Base-by-base conservation (phyloP, 306 rosid species). In the Vigna nakashimae region DNA sequence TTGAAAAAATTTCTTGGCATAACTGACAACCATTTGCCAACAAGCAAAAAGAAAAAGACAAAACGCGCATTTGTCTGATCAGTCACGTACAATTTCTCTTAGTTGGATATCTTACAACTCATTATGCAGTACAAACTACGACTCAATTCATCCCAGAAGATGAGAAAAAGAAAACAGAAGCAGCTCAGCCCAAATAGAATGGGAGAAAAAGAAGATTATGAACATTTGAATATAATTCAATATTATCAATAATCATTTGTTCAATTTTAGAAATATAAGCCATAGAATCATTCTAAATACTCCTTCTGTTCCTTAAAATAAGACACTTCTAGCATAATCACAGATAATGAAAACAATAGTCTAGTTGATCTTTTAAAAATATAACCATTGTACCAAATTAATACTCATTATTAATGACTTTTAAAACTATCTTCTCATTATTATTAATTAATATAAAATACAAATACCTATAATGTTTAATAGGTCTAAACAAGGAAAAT, bases 181-280 rank as follows among this genome's bases (percentile, higher is more conserved):
- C 46, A 56, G 71, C 48, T 45, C n/a, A 69, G 52, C 74, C 81
- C 48, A 68, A 45, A 50, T 38, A 67, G 80, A 67, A 30, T 17
- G 30, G 34, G 43, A 80, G 9, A 49, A 32, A 64, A 67, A 65
- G 12, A 17, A 18, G 20, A 55, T 42, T 12, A 65, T 57, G 15
- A 64, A 52, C 15, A 58, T 22, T 55, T 45, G 48, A 64, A 66
- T 69, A 48, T 46, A 36, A 4, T 49, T 26, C 10, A 15, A 59
- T 28, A 14, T 70, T 18, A 34, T 17, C 46, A 56, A 52, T 34
- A 36, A 69, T 18, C 62, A 46, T 43, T 68, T 30, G 28, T 58
- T 78, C 36, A 57, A 45, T 13, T 46, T 42, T 24, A 56, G 48
- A 62, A 70, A 49, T 42, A 55, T n/a, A 15, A 66, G 32, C 16